Base-by-base conservation (phyloP, 2,329 filamentous ascomycete species). In the Aspergillus melleus region DNA sequence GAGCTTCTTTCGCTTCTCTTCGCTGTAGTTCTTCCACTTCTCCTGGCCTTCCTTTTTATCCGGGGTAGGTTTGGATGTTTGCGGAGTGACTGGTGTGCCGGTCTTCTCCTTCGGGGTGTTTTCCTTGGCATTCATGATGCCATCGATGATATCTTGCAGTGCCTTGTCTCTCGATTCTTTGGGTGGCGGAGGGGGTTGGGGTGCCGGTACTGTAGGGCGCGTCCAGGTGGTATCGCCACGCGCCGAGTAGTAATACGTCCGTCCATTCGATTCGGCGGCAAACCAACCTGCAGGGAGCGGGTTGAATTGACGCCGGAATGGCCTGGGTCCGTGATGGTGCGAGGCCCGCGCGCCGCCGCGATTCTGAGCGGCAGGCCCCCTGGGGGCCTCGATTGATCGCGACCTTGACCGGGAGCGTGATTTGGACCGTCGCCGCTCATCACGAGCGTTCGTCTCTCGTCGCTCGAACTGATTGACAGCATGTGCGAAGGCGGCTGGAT, bases 1-100 rank as follows among this genome's bases (percentile, higher is more conserved):
- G 2, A 96, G 83, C 79, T 92, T 96, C 85, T 92, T 96, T 77
- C 95, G 91, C 77, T 97, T 97, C 65, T 97, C 93, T 66, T 81
- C 74, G 57, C 77, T 75, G 60, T 80, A 79, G 54, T 77, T 81
- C 70, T 80, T 83, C 66, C 81, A 82, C 52, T 82, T 82, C 49
- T 81, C 81, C 22, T 77, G 72, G 9, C 70, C 69, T 61, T 75
- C 74, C 61, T 74, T 79, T 63, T 73, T 76, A 36, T 77, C 76
- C 29, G 89, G 84, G 50, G 82, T 82, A 4, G 80, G 76, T 1
- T 84, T 84, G 3, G 81, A 79, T 11, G 86, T 82, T 61, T 88
- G 85, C 1, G 90, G 88, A 0, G 90, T 91, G 14, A 86, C 85
- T 0, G 87, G 85, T 2, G 85, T 84, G 16, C 81, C 81, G 5